Evolutionary conservation across 768 basidiomycete species (phyloP).

Genomic region (Rhizopogon salebrosus): DNA sequence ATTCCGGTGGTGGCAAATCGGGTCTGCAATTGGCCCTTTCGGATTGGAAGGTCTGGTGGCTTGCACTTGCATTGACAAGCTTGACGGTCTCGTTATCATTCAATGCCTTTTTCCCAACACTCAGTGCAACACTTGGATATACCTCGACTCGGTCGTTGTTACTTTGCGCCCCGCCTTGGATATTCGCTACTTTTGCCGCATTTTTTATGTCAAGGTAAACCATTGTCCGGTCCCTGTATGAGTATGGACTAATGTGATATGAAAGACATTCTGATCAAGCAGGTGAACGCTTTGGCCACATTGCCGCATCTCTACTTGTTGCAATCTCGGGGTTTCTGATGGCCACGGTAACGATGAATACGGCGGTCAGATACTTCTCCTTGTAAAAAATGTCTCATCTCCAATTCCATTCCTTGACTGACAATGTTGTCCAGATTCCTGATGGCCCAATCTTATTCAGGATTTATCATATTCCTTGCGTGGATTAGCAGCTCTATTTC

Average conservation of each 20-base stretch:
- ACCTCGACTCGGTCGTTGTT: conserved; percentile 59
- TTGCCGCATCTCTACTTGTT: conserved; percentile 42
- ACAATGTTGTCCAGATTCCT: conserved; percentile 47
- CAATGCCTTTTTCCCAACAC: conserved; percentile 77
- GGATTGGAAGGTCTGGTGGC: conserved; percentile 86
- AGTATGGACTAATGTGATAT: background rate
- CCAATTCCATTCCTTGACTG: background rate
- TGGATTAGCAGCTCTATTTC: conserved; percentile 60
- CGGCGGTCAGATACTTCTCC: conserved; percentile 57
- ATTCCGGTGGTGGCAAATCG: conserved; percentile 22
- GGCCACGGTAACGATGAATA: conserved; percentile 58
- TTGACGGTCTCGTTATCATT: conserved; percentile 60
- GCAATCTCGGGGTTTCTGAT: conserved; percentile 69
- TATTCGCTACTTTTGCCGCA: conserved; percentile 53
- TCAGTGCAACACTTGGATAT: conserved; percentile 72
- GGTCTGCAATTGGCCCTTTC: conserved; percentile 57
- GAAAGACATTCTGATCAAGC: conserved; percentile 63
- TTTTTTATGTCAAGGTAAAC: conserved; percentile 47
- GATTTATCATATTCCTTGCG: conserved; percentile 58
- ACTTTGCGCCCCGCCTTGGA: conserved; percentile 69
- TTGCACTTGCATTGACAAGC: conserved; percentile 59
- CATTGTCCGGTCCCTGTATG: background rate
- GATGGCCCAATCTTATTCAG: conserved; percentile 71
- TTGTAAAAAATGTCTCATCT: conserved; percentile 39
- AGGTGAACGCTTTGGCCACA: conserved; percentile 71